Evolutionary conservation across 345 rosid genomes (phyloP).

Genomic region (Moricandia moricandioides): DNA sequence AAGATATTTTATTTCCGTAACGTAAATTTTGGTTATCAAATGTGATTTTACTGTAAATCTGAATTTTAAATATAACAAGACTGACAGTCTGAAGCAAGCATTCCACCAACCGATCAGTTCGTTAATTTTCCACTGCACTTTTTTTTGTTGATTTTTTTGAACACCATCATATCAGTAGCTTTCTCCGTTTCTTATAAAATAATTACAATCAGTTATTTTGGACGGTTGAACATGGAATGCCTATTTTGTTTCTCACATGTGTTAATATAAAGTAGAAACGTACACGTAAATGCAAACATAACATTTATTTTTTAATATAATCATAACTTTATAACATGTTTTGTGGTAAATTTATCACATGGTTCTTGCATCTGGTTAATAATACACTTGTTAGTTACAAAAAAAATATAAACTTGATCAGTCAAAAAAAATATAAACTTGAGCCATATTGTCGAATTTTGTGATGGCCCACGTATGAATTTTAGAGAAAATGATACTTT

Average conservation of each 20-base stretch:
- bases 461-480: not conserved
- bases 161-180: not conserved
- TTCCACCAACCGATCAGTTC: not conserved
- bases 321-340: not conserved
- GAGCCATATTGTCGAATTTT: not conserved
- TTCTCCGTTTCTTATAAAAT: not conserved
- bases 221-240: not conserved
- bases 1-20: not conserved
- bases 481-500: not conserved
- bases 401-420: no score
- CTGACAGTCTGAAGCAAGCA: not conserved
- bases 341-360: not conserved
- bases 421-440: no score
- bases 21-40: not conserved
- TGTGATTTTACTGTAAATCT: not conserved
- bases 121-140: not conserved
- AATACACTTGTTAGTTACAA: not conserved
- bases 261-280: not conserved
- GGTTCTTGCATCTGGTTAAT: not conserved
- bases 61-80: not conserved
- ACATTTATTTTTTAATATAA: not conserved
- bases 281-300: not conserved
- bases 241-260: not conserved
- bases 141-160: not conserved
- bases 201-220: not conserved